Evolutionary conservation across 2,329 filamentous ascomycete genomes (phyloP), one percentile per base, ranked within the genome.

Genomic region (Alternaria sp.): DNA sequence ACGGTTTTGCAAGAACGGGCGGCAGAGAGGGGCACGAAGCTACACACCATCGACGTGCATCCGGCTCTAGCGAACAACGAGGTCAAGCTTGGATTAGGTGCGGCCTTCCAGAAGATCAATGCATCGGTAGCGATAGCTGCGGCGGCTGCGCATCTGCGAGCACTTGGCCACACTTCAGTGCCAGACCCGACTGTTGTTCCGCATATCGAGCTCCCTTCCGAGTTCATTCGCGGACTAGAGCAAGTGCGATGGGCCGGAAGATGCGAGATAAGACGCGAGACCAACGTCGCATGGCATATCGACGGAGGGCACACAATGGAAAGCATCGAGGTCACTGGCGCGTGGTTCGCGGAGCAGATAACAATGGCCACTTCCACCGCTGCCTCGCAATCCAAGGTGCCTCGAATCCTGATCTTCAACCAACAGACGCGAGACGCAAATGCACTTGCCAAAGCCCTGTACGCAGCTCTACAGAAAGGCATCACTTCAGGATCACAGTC

Each of bases 271-370:
- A 78, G 91, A 2, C 78, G 80, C 3, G 79, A 80, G 2, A 77
- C 78, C 3, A 80, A 83, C 28, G 62, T 91, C 9, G 83, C 83
- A 14, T 97, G 93, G 92, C 88, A 90, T 65, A 86, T 97, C 14
- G 93, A 97, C 70, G 92, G 93, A 3, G 93, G 91, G 2, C 93
- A 97, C 73, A 97, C 93, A 0, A 82, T 88, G 23, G 93, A 97
- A 68, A 96, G 92, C 68, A 87, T 97, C 62, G 83, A 86, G 51
- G 84, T 91, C 40, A 90, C 90, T 10, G 91, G 87, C 3, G 82
- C 82, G 65, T 97, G 93, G 93, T 94, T 94, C 69, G 85, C 85
- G 7, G 72, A 76, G 42, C 76, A 67, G 61, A 78, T 72, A 36
- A 64, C 70, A 11, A 68, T 75, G 14, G 75, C 77, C 42, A 74